Base-by-base conservation (phyloP, 768 basidiomycete species). In the Podaxis rugospora region DNA sequence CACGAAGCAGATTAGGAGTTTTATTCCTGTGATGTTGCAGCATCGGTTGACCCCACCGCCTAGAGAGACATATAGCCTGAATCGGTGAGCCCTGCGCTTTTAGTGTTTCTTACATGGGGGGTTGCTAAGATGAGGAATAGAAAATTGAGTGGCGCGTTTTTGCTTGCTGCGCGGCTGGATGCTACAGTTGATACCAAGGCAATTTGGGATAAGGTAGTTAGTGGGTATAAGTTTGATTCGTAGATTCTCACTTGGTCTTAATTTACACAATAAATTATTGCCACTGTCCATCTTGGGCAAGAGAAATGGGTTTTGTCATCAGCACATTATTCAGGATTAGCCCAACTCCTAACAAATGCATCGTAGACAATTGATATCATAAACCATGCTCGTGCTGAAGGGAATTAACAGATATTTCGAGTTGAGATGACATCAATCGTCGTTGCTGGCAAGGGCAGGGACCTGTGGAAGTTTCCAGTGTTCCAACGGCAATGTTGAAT, bases 41-140 rank as follows among this genome's bases (percentile, higher is more conserved):
- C 81, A 97, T 68, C 80, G 95, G 51, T 79, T 97, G 28, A 95
- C 93, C 0, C 96, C 96, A 0, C 96, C 96, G 2, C 96, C 96
- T 0, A 77, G 84, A 60, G 95, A 98, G 75, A 98, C 96, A 1
- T 98, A 98, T 72, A 93, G 92, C 71, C 75, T 98, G 57, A 98
- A 99, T 71, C 77, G 94, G 89, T 88, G 63, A 59, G 83, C 66
- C 11, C 13, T 25, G 36, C 46, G 2, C 49, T 35, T 57, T 50
- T 36, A 25, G 18, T 28, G 9, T 58, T 18, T 0, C 2, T 23
- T 14, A 27, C 25, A 27, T 27, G 4, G 3, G 21, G 27, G 1
- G 27, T 36, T 32, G 7, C 52, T 40, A 39, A 36, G 11, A 9
- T 16, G 51, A 35, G 55, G 47, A 5, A 21, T 67, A 89, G 91